phyloP scores from a whole-genome alignment of 257 asterid species.

The Paulownia fortunei region DNA sequence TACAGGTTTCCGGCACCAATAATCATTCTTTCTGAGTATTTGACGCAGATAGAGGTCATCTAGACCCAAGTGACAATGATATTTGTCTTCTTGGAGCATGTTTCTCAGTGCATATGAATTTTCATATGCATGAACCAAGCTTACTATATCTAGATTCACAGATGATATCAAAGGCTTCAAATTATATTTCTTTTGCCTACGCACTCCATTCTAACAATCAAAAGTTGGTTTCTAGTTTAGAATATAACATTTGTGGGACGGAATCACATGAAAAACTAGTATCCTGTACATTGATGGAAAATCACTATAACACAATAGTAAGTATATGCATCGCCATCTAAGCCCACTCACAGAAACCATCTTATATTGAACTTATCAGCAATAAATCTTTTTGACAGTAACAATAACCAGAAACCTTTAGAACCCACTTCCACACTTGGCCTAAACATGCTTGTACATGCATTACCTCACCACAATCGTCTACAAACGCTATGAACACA shows the following conservation, averaged over 20 bases:
- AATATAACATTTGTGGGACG: neutral
- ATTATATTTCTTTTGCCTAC: neutral
- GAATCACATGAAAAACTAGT: neutral
- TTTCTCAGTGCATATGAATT: neutral
- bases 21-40: neutral
- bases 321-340: neutral
- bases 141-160: neutral
- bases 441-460: neutral
- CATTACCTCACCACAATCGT: neutral
- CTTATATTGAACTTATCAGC: neutral
- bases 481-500: conserved; percentile 6
- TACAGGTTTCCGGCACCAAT: neutral
- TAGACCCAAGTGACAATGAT: neutral
- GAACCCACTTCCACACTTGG: conserved; percentile 13
- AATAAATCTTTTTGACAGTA: neutral
- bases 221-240: neutral
- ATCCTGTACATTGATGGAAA: neutral
- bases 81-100: neutral
- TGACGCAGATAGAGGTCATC: neutral
- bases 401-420: conserved; percentile 12
- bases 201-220: neutral
- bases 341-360: neutral
- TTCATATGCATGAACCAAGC: neutral
- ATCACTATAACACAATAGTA: neutral
- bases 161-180: neutral